Evolutionary conservation across 495 filamentous ascomycete genomes (phyloP), one percentile per base, ranked within the genome.

Genomic region (Darksidea phi): DNA sequence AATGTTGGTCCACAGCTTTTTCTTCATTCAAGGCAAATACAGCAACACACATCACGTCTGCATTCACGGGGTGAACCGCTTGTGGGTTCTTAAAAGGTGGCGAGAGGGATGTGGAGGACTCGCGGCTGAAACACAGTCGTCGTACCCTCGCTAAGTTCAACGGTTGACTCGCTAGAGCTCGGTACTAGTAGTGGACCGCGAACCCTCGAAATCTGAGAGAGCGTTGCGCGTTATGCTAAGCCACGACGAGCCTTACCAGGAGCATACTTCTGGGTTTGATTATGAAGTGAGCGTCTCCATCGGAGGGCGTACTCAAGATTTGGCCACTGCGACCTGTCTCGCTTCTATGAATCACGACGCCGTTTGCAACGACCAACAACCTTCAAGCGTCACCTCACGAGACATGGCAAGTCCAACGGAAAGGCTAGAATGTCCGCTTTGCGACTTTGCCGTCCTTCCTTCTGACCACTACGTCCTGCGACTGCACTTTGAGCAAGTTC

Each of bases 401-500:
- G 34, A 15, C 28, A 67, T 64, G 56, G 53, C 42, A 15, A 47
- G 50, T 20, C 47, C 41, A 25, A 57, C 41, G 36, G 50, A 11
- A 6, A 41, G 63, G 4, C 58, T 70, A 20, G 47, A 53, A 10
- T 85, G 82, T 70, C 82, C 82, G 0, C 78, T 84, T 45, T 87
- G 84, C 64, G 72, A 75, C 2, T 85, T 84, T 59, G 72, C 74
- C 24, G 79, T 82, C 11, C 15, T 26, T 13, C 56, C 32, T 55
- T 45, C 60, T 23, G 80, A 84, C 57, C 58, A 70, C 15, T 74
- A 78, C 45, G 75, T 79, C 46, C 73, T 86, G 42, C 59, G 73
- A 20, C 71, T 84, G 67, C 85, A 88, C 66, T 76, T 88, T 63
- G 85, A 88, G 61, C 74, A 77, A 32, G 51, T 73, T 2, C 85